Percentiles rank a stretch among this genome's conserved stretches.
Evolutionary conservation across 106 monocot species (phyloP).

Genomic region (Platanthera guangdongensis): DNA sequence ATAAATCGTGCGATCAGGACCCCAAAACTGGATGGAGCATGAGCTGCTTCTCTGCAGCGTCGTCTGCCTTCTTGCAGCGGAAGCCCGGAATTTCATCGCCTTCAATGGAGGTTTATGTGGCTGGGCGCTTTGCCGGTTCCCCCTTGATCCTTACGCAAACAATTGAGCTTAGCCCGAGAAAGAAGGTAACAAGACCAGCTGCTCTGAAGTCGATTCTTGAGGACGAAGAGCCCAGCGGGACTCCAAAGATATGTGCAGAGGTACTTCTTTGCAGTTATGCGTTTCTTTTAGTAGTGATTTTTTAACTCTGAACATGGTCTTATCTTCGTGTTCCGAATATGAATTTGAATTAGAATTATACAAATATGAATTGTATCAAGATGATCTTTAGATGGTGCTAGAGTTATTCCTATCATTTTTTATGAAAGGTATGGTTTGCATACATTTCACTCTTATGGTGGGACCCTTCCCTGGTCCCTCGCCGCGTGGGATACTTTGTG

Average conservation of each 20-base stretch:
- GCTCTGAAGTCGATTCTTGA: conserved; percentile 60
- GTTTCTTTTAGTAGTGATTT: conserved; percentile 10
- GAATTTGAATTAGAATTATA: background rate
- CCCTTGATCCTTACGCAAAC: conserved; percentile 72
- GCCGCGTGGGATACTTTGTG: too few species aligned
- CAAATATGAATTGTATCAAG: background rate
- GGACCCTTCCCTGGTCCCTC: too few species aligned
- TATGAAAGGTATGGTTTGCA: too few species aligned
- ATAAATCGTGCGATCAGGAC: conserved; percentile 28
- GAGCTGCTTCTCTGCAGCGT: conserved; percentile 47
- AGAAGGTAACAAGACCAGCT: conserved; percentile 27
- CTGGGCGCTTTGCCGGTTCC: conserved; percentile 54
- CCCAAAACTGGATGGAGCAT: conserved; percentile 58
- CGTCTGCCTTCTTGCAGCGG: conserved; percentile 26
- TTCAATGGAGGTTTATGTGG: conserved; percentile 75
- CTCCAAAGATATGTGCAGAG: conserved; percentile 5
- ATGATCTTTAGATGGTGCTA: background rate
- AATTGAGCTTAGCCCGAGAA: conserved; percentile 38
- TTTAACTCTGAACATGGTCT: background rate
- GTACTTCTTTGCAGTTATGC: conserved; percentile 9
- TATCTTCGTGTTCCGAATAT: too few species aligned
- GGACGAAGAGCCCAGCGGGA: conserved; percentile 34
- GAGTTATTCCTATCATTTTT: background rate
- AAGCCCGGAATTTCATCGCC: conserved; percentile 39
- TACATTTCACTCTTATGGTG: too few species aligned